phyloP scores from a whole-genome alignment of 2,329 filamentous ascomycete species.

The Ustilaginoidea virens region DNA sequence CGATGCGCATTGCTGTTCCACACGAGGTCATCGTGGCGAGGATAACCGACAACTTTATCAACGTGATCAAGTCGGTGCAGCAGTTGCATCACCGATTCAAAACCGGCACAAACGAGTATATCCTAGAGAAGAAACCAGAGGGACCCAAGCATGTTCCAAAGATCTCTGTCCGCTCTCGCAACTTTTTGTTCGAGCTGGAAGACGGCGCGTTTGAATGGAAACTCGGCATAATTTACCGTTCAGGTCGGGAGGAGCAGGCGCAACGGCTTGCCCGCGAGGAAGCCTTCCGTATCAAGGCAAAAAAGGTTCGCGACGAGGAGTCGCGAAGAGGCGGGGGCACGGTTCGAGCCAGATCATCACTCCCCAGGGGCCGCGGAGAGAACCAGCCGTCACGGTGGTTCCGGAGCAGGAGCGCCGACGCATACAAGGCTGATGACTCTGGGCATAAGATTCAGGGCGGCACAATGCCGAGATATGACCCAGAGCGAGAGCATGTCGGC shows the following conservation, averaged over 20 bases:
- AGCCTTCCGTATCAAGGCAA: slow-evolving; percentile 75
- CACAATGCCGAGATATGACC: slow-evolving; percentile 55
- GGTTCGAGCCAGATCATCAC: slow-evolving; percentile 38
- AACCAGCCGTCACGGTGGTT: slow-evolving; percentile 18
- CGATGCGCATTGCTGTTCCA: slow-evolving; percentile 74
- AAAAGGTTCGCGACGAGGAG: slow-evolving; percentile 64
- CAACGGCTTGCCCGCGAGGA: slow-evolving; percentile 83
- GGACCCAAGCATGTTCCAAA: slow-evolving; percentile 76
- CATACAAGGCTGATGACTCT: slow-evolving; percentile 16
- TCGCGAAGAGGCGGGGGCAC: slow-evolving; percentile 36
- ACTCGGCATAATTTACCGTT: slow-evolving; percentile 80
- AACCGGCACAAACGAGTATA: slow-evolving; percentile 76
- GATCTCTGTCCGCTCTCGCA: slow-evolving; percentile 66
- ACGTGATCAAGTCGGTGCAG: slow-evolving; percentile 70
- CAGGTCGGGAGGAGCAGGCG: slow-evolving; percentile 75
- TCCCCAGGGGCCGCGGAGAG: slow-evolving; percentile 20
- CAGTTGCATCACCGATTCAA: slow-evolving; percentile 90
- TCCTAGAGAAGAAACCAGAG: slow-evolving; percentile 72
- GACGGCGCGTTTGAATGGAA: slow-evolving; percentile 98
- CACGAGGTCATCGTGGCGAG: slow-evolving; percentile 82
- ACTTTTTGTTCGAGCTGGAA: slow-evolving; percentile 80
- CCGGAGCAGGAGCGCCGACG: slow-evolving; percentile 42
- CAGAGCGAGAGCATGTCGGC: slow-evolving; percentile 48
- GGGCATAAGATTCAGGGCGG: slow-evolving; percentile 18
- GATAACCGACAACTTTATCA: slow-evolving; percentile 87